phyloP scores from a whole-genome alignment of 495 filamentous ascomycete genomes.

The Poronia punctata region DNA sequence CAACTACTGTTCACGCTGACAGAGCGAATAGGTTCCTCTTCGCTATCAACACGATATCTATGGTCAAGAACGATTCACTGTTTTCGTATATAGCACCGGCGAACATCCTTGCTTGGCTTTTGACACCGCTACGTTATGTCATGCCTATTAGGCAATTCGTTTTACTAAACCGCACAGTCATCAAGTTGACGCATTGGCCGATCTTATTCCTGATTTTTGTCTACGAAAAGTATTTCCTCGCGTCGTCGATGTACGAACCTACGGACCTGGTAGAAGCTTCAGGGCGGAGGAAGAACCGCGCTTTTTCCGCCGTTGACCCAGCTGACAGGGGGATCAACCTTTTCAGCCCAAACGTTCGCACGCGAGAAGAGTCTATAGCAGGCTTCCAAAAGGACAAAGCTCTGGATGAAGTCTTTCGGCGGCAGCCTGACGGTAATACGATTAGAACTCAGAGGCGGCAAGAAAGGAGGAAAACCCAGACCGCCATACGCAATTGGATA shows the following conservation, averaged over 20 bases:
- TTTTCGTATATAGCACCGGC: constrained; percentile 88
- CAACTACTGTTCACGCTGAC: not conserved
- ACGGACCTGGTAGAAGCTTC: constrained; percentile 59
- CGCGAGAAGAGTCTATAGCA: constrained; percentile 74
- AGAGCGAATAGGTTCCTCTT: constrained; percentile 61
- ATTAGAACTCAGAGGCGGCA: constrained; percentile 44
- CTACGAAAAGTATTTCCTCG: constrained; percentile 75
- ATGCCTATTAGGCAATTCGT: constrained; percentile 76
- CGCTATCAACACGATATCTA: constrained; percentile 87
- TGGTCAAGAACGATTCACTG: constrained; percentile 91
- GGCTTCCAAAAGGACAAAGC: constrained; percentile 84
- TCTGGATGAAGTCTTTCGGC: constrained; percentile 85
- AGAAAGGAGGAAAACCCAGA: constrained; percentile 60
- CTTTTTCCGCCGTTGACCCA: constrained; percentile 49
- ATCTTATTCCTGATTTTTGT: constrained; percentile 76
- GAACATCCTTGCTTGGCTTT: constrained; percentile 81
- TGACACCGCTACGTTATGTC: constrained; percentile 70
- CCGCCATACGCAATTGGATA: constrained; percentile 82
- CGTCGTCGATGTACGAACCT: constrained; percentile 61
- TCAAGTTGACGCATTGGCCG: constrained; percentile 85
- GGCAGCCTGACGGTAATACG: constrained; percentile 36
- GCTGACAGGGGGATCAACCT: constrained; percentile 40
- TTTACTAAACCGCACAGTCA: constrained; percentile 72
- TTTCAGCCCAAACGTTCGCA: constrained; percentile 63
- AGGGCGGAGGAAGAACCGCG: constrained; percentile 29